These are phyloP conservation scores for Ogataea minuta DNA, from an alignment of 805 yeast species.

Conservation along the genomic window DNA sequence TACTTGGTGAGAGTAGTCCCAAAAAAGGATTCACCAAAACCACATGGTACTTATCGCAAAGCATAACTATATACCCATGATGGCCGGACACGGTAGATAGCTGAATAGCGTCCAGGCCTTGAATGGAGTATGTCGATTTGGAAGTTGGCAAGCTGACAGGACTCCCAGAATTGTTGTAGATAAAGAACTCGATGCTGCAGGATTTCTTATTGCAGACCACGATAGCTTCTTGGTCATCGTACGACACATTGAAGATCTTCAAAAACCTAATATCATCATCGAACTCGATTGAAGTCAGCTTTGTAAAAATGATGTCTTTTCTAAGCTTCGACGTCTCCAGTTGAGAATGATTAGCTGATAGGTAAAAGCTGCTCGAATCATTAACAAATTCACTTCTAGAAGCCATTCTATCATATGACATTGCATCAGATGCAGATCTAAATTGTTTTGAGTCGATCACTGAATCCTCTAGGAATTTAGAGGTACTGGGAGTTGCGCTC, in stretches of 20 bases:
- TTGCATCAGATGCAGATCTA: conserved; percentile 38
- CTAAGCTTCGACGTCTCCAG: conserved; percentile 39
- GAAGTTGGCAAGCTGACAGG: conserved; percentile 26
- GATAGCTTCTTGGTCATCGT: conserved; percentile 59
- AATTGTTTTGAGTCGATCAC: conserved; percentile 30
- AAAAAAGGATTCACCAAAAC: conserved; percentile 56
- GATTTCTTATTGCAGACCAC: conserved; percentile 47
- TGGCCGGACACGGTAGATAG: conserved; percentile 33
- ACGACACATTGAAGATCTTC: conserved; percentile 39
- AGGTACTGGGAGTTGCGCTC: conserved; percentile 40
- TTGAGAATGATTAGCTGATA: conserved; percentile 15
- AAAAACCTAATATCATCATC: conserved; percentile 32
- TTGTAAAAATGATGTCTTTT: conserved; percentile 72
- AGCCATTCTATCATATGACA: conserved; percentile 46
- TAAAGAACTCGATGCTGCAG: conserved; percentile 47
- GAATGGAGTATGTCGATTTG: conserved; percentile 22
- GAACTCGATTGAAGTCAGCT: conserved; percentile 45
- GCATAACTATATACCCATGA: conserved; percentile 45
- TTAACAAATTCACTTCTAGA: conserved; percentile 36
- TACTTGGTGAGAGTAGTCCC: conserved; percentile 41
- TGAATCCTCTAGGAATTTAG: conserved; percentile 38
- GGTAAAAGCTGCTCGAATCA: conserved; percentile 27
- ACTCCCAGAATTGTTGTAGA: conserved; percentile 40
- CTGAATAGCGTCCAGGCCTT: conserved; percentile 39
- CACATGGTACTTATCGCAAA: conserved; percentile 37